Percentiles rank a stretch among this genome's conserved stretches.
Conservation (phyloP, 352 stramenopile genomes). For the Saprolegnia diclina region DNA sequence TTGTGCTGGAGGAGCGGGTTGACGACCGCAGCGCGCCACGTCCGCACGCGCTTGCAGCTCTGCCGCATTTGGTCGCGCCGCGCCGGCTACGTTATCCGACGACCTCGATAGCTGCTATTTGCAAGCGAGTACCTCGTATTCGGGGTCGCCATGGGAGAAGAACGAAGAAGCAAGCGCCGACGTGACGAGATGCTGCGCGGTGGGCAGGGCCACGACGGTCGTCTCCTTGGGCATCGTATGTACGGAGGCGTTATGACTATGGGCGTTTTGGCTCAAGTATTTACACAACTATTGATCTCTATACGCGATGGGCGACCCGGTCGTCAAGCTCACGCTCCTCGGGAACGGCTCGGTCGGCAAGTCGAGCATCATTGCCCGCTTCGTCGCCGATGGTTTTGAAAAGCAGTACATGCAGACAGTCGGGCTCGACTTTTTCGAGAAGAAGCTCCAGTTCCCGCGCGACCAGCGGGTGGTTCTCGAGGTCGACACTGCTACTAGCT, state of each 20-base stretch:
- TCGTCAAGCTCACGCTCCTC: constrained; percentile 71
- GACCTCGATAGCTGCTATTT: no score
- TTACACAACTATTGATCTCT: no score
- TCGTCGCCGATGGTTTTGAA: constrained; percentile 73
- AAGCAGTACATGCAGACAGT: constrained; percentile 85
- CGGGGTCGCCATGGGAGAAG: neutral
- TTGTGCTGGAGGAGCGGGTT: constrained; percentile 69
- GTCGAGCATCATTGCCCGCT: constrained; percentile 76
- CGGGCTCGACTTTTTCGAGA: constrained; percentile 84
- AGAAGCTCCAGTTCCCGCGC: constrained; percentile 67
- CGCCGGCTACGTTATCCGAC: neutral
- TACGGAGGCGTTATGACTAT: neutral
- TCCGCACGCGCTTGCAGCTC: constrained; percentile 69
- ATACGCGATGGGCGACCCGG: constrained; percentile 17
- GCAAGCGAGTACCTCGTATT: neutral
- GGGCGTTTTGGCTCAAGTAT: neutral
- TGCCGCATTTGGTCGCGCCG: constrained; percentile 44
- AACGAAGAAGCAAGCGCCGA: neutral
- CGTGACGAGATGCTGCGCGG: neutral
- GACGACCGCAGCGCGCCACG: constrained; percentile 52
- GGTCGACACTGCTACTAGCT: constrained; percentile 13
- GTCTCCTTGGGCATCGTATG: neutral
- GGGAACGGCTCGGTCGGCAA: constrained; percentile 85
- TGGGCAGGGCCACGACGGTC: neutral
- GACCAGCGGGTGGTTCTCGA: constrained; percentile 72